Base-by-base conservation (phyloP, 768 basidiomycete genomes). In the Lyophyllum atratum region DNA sequence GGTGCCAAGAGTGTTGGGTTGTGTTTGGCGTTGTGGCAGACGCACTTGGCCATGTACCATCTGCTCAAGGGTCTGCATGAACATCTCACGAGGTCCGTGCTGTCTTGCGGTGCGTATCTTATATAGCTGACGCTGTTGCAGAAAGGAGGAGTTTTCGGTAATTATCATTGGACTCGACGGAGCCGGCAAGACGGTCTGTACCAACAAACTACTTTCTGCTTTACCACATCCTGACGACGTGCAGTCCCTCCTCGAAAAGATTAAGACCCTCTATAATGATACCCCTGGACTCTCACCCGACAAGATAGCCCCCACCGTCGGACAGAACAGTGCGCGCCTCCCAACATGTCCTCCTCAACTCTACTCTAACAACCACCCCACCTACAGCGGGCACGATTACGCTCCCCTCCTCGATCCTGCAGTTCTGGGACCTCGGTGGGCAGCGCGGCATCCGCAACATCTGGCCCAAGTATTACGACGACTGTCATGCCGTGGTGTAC, bases 381-480 rank as follows among this genome's bases (percentile, higher is more conserved):
- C 34, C 39, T 19, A 14, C 25, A 97, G 96, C 91, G 71, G 97
- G 96, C 37, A 93, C 92, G 69, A 95, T 98, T 57, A 87, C 86
- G 0, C 81, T 99, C 4, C 93, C 97, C 0, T 96, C 95, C 0
- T 95, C 94, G 0, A 90, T 96, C 26, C 84, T 98, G 25, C 92
- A 93, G 67, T 98, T 98, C 80, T 97, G 94, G 86, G 97, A 99
- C 68, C 80, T 99, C 10, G 96, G 97, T 11, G 96, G 96, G 0
- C 96, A 98, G 68, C 79, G 89, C 1, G 94, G 95, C 22, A 96
- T 99, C 39, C 83, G 96, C 26, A 89, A 86, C 33, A 96, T 99
- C 62, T 98, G 96, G 95, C 86, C 89, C 57, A 80, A 84, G 54
- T 99, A 99, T 73, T 98, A 96, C 70, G 90, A 93, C 54, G 95